Conservation (phyloP, 129 eudicot genomes). For the Mikania micrantha region DNA sequence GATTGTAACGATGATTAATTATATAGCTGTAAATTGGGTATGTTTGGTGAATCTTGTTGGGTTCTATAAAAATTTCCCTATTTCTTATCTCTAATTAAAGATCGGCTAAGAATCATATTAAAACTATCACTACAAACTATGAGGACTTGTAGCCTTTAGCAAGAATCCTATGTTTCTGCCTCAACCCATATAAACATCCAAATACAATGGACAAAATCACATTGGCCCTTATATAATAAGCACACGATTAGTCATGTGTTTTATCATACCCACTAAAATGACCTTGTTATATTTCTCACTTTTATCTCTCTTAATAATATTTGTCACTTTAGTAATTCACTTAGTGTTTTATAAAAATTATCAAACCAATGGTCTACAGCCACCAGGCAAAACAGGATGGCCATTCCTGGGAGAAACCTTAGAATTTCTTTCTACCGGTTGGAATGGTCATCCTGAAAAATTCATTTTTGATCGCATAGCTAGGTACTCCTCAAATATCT, state of each 20-base stretch:
- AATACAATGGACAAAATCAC: constrained; percentile 13
- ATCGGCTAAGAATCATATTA: constrained; percentile 17
- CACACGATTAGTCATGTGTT: not conserved
- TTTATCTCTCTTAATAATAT: constrained; percentile 13
- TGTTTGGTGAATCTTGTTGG: too few species aligned
- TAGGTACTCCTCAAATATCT: constrained; percentile 23
- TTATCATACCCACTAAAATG: constrained; percentile 3
- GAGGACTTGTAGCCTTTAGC: too few species aligned
- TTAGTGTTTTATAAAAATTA: constrained; percentile 7
- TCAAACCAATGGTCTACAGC: not conserved
- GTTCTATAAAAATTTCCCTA: not conserved
- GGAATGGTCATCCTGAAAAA: constrained; percentile 32
- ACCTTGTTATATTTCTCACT: constrained; percentile 16
- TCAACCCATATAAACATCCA: constrained; percentile 11
- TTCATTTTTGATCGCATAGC: constrained; percentile 31
- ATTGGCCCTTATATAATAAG: not conserved
- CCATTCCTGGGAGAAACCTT: constrained; percentile 35
- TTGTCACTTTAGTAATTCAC: constrained; percentile 9
- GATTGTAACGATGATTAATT: too few species aligned
- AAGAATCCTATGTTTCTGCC: constrained; percentile 12
- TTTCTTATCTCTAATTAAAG: constrained; percentile 1
- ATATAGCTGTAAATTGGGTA: too few species aligned
- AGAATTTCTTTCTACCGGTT: constrained; percentile 26
- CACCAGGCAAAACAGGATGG: constrained; percentile 41
- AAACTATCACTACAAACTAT: constrained; percentile 11